Base-by-base conservation (phyloP, 1,139 yeast species). In the Geotrichum macrosporum region DNA sequence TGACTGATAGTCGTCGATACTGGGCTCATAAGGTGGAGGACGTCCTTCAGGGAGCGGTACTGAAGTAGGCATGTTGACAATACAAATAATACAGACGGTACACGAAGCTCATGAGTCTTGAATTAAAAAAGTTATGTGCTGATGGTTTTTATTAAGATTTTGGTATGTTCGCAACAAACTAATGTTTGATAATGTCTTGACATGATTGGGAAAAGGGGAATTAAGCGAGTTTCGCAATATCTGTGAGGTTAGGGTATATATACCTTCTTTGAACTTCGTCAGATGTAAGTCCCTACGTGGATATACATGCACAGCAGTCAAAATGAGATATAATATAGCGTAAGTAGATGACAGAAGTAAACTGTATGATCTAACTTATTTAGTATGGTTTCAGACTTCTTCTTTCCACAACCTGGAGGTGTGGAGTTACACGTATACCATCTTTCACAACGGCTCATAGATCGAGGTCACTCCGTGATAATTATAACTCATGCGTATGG, bases 391-490 rank as follows among this genome's bases (percentile, higher is more conserved):
- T 84, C 95, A 35, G 99, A 94, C 67, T 94, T 88, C 72, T 94
- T 92, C 77, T 94, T 84, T 66, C 99, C 99, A 16, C 98, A 94
- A 63, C 84, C 96, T 0, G 99, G 99, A 1, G 99, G 99, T 6
- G 94, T 94, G 2, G 99, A 94, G 64, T 80, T 92, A 53, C 98
- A 94, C 62, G 87, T 92, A 20, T 88, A 86, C 65, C 97, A 92
- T 63, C 61, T 83, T 19, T 76, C 79, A 0, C 94, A 87, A 65
- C 80, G 84, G 60, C 76, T 92, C 51, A 84, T 88, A 16, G 80
- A 79, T 27, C 68, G 83, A 43, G 98, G 97, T 4, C 98, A 94
- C 62, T 80, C 88, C 3, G 98, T 94, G n/a, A 70, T 89, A 3
- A 78, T 94, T 33, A 76, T 92, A 32, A 88, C 97, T 8, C 98